A percentile compares a stretch with the other conserved stretches of the same genome.
Conservation (phyloP, 257 asterid genomes). For the Paraleonurus japonicus region DNA sequence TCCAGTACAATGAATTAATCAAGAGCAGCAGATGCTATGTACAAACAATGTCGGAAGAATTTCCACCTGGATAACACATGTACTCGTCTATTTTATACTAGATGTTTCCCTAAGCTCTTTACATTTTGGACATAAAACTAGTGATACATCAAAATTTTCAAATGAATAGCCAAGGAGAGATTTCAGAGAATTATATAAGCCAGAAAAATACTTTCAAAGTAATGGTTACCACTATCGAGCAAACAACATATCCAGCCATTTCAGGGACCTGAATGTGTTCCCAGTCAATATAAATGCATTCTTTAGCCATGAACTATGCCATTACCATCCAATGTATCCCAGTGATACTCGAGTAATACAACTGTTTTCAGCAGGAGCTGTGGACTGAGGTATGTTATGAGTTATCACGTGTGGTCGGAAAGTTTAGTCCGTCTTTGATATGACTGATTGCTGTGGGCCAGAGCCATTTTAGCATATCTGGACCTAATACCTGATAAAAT, state of each 20-base stretch:
- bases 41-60: conserved; percentile 7
- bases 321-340: not conserved
- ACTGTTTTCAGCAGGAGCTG: not conserved
- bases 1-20: not conserved
- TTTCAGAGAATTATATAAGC: not conserved
- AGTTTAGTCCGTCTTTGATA: conserved; percentile 77
- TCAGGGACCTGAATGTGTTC: not conserved
- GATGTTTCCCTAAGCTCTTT: conserved; percentile 3
- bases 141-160: not conserved
- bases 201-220: conserved; percentile 5
- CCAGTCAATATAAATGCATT: not conserved
- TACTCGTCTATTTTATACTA: not conserved
- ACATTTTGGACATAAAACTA: not conserved
- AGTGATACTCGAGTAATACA: not conserved
- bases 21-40: not conserved
- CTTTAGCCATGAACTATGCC: not conserved
- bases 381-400: conserved; percentile 15
- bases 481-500: conserved; percentile 70
- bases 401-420: conserved; percentile 59
- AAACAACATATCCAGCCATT: conserved; percentile 17
- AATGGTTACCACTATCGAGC: conserved; percentile 5
- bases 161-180: not conserved
- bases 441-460: conserved; percentile 78
- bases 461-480: conserved; percentile 75
- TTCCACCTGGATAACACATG: not conserved